phyloP scores from a whole-genome alignment of 768 basidiomycete genomes.

The Epithele typhae region DNA sequence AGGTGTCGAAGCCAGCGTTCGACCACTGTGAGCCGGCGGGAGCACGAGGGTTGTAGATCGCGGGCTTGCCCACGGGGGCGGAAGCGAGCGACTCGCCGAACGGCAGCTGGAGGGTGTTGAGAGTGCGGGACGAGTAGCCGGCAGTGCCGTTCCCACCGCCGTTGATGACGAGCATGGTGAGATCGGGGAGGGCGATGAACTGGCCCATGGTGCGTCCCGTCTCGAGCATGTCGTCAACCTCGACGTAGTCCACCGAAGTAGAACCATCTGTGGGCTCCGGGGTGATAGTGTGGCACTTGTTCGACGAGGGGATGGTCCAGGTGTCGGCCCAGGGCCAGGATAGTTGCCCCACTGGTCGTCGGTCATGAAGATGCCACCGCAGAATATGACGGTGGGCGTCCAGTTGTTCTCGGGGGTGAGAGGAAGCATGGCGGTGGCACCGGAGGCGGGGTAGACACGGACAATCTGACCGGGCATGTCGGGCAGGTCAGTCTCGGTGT shows the following conservation, averaged over 20 bases:
- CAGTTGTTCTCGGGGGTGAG: constrained; percentile 88
- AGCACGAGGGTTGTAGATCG: constrained; percentile 76
- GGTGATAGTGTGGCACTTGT: constrained; percentile 77
- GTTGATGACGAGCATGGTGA: constrained; percentile 75
- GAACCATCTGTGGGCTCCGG: constrained; percentile 78
- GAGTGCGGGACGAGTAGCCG: constrained; percentile 62
- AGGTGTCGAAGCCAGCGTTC: constrained; percentile 53
- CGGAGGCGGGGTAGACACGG: constrained; percentile 88
- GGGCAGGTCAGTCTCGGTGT: constrained; percentile 60
- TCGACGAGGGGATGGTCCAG: constrained; percentile 63
- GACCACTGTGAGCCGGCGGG: constrained; percentile 74
- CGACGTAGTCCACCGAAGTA: constrained; percentile 45
- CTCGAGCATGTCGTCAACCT: constrained; percentile 74
- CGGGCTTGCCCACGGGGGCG: constrained; percentile 72
- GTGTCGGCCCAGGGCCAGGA: constrained; percentile 69
- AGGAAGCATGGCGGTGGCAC: constrained; percentile 85
- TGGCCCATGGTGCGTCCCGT: constrained; percentile 87
- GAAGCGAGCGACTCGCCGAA: constrained; percentile 72
- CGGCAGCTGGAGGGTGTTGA: constrained; percentile 49
- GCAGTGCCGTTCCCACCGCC: constrained; percentile 86
- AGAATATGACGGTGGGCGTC: constrained; percentile 81
- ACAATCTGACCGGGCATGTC: constrained; percentile 69
- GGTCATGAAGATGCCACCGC: constrained; percentile 82
- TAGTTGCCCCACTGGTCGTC: constrained; percentile 75
- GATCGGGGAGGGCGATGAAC: constrained; percentile 80